phyloP scores from a whole-genome alignment of 2,329 filamentous ascomycete genomes.

The Talaromyces sp. region DNA sequence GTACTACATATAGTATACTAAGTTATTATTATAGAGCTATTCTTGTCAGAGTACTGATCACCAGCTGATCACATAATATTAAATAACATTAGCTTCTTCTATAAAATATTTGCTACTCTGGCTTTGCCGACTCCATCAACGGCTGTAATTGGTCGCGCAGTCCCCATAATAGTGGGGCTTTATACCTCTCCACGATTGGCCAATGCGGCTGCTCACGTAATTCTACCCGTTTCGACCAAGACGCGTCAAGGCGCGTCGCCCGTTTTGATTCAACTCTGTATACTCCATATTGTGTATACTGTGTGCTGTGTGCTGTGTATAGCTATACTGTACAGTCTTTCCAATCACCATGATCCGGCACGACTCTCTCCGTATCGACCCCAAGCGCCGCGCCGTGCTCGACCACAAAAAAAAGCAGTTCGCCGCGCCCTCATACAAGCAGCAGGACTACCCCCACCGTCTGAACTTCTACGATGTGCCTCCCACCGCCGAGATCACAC shows the following conservation, averaged over 20 bases:
- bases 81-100: neutral
- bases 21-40: too few species aligned
- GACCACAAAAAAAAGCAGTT: slow-evolving; percentile 87
- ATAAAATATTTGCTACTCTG: neutral
- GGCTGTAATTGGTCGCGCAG: neutral
- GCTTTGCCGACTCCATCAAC: neutral
- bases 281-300: neutral
- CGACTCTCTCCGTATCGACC: slow-evolving; percentile 39
- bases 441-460: slow-evolving; percentile 73
- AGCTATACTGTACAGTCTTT: neutral
- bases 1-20: too few species aligned
- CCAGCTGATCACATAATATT: too few species aligned
- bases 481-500: slow-evolving; percentile 87
- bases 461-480: slow-evolving; percentile 88
- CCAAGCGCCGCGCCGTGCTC: slow-evolving; percentile 71
- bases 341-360: slow-evolving; percentile 37
- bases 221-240: slow-evolving; percentile 8
- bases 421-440: slow-evolving; percentile 67
- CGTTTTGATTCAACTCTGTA: neutral
- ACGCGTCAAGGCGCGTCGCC: slow-evolving; percentile 8
- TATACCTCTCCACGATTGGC: neutral
- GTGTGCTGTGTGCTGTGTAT: neutral
- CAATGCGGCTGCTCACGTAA: slow-evolving; percentile 3
- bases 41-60: too few species aligned
- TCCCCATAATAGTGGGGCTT: neutral